Evolutionary conservation across 2,329 filamentous ascomycete genomes (phyloP).

Genomic region (Bipolaris gigantea): DNA sequence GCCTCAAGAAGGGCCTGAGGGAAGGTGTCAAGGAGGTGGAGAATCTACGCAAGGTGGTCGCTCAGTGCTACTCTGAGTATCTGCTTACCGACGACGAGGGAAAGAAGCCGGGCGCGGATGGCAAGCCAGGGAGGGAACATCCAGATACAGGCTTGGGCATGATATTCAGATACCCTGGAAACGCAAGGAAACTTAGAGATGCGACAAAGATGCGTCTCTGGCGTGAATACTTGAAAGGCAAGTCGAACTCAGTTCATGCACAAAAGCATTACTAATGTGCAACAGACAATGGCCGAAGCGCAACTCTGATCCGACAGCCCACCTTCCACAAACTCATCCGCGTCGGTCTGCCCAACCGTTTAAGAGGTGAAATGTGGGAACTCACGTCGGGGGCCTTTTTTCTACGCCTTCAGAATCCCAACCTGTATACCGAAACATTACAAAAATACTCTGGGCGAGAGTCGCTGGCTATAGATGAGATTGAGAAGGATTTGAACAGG

Average conservation of each 20-base stretch:
- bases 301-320: slow-evolving; percentile 88
- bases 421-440: slow-evolving; percentile 80
- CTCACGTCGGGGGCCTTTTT: slow-evolving; percentile 89
- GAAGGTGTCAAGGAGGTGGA: slow-evolving; percentile 86
- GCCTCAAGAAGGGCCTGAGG: slow-evolving; percentile 84
- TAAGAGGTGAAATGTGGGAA: slow-evolving; percentile 96
- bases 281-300: slow-evolving; percentile 84
- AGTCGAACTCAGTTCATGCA: slow-evolving; percentile 30
- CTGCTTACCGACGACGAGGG: slow-evolving; percentile 53
- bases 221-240: slow-evolving; percentile 83
- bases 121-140: slow-evolving; percentile 56
- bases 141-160: slow-evolving; percentile 95
- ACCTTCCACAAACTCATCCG: slow-evolving; percentile 98
- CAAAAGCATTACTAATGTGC: slow-evolving; percentile 15
- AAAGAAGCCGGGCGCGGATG: slow-evolving; percentile 41
- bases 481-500: slow-evolving; percentile 96
- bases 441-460: slow-evolving; percentile 80
- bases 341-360: slow-evolving; percentile 88
- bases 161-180: slow-evolving; percentile 91
- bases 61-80: slow-evolving; percentile 78
- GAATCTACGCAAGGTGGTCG: slow-evolving; percentile 76
- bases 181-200: slow-evolving; percentile 90
- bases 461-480: slow-evolving; percentile 96
- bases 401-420: slow-evolving; percentile 81
- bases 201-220: slow-evolving; percentile 96